Conservation (phyloP, 192 early-diverging fungal genomes). For the Fimicolochytrium jonesii region DNA sequence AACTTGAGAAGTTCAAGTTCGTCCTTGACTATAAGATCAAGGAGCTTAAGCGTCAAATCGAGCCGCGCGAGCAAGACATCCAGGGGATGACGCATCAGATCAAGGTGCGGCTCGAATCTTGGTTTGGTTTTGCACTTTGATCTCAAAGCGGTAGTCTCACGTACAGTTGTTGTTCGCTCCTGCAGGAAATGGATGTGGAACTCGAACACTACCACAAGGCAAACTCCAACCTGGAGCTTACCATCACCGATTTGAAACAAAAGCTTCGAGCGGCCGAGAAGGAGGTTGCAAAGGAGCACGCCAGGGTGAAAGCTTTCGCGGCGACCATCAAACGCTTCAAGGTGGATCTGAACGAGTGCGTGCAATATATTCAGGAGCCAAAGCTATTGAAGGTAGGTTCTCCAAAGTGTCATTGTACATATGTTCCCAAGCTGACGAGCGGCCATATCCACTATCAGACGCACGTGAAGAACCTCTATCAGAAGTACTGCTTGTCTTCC, state of each 20-base stretch:
- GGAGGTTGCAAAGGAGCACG: constrained; percentile 45
- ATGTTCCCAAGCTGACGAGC: not conserved
- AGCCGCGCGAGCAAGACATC: constrained; percentile 58
- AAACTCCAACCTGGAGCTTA: constrained; percentile 50
- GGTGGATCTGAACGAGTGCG: constrained; percentile 51
- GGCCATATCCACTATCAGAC: not conserved
- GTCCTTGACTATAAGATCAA: constrained; percentile 66
- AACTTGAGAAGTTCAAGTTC: constrained; percentile 68
- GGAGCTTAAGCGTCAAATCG: constrained; percentile 61
- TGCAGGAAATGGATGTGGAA: constrained; percentile 57
- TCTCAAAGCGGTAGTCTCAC: too few relatives aligned
- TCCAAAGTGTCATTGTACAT: not conserved
- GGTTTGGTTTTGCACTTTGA: not conserved
- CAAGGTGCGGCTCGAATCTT: constrained; percentile 34
- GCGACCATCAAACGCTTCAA: constrained; percentile 49
- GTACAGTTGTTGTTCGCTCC: too few relatives aligned
- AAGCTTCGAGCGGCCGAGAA: constrained; percentile 58
- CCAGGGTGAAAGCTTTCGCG: constrained; percentile 33
- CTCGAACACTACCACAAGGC: constrained; percentile 54
- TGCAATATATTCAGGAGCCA: constrained; percentile 58
- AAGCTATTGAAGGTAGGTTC: constrained; percentile 49
- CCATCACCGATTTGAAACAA: constrained; percentile 54
- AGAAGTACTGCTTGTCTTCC: constrained; percentile 51
- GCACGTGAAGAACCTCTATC: constrained; percentile 49
- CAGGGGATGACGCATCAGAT: constrained; percentile 59